These are phyloP conservation scores for Chamaecyparis obtusa DNA, from an alignment of 75 land plant genomes.

Conservation along the genomic window DNA sequence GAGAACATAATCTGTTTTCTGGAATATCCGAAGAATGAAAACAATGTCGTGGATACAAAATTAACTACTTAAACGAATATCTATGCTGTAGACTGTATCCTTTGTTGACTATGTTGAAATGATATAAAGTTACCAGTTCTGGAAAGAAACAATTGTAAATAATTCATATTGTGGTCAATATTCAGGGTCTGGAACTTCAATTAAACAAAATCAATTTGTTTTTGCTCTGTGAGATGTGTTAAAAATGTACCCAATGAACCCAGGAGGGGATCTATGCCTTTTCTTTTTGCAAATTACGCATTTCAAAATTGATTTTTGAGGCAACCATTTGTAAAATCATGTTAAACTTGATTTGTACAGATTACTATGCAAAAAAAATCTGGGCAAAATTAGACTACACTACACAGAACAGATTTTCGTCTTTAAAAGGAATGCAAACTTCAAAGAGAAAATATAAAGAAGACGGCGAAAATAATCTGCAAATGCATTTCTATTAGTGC, in stretches of 20 bases:
- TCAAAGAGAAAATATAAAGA: no score
- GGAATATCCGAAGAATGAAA: background rate
- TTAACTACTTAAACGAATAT: background rate
- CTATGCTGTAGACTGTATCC: background rate
- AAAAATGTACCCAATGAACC: background rate
- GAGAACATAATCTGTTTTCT: background rate
- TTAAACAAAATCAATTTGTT: background rate
- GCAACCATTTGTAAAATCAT: background rate
- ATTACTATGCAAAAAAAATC: background rate
- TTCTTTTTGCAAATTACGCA: background rate
- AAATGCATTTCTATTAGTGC: background rate
- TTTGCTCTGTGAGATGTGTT: background rate
- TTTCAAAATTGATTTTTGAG: background rate
- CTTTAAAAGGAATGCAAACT: background rate
- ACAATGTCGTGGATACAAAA: background rate
- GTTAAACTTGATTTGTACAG: background rate
- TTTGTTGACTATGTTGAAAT: background rate
- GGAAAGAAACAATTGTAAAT: background rate
- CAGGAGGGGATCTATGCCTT: background rate
- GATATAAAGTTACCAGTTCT: background rate
- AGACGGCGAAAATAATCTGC: background rate
- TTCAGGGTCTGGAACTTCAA: background rate
- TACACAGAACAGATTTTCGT: background rate
- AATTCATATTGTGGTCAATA: background rate
- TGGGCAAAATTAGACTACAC: background rate